These are phyloP conservation scores for Phytophthora podocarpi DNA, from an alignment of 352 stramenopile species.

Conservation along the genomic window DNA sequence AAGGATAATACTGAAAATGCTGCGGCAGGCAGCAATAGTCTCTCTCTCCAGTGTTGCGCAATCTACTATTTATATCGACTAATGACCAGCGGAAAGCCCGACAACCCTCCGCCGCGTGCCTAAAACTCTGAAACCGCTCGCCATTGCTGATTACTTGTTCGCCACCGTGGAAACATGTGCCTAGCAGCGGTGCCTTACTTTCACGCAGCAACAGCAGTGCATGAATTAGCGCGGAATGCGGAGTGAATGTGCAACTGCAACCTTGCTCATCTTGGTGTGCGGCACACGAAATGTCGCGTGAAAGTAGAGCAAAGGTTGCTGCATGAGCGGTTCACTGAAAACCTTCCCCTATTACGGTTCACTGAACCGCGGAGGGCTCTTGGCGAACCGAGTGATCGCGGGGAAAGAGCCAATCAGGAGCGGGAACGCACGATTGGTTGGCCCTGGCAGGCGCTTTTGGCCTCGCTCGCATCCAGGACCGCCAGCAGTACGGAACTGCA, in stretches of 20 bases:
- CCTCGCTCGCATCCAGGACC: constrained; percentile 2
- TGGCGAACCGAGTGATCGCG: constrained; percentile 33
- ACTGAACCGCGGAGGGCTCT: constrained; percentile 26
- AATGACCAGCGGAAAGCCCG: not conserved
- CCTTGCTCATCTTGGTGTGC: constrained; percentile 1
- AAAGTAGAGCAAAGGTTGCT: constrained; percentile 40
- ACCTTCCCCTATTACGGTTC: constrained; percentile 37
- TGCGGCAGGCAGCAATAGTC: not conserved
- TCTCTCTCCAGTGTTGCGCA: not conserved
- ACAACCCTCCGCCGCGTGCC: not conserved
- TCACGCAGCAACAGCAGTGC: too few relatives aligned
- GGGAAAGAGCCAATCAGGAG: constrained; percentile 43
- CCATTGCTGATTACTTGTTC: not conserved
- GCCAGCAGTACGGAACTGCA: constrained; percentile 87
- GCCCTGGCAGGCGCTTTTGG: constrained; percentile 60
- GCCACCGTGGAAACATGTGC: not conserved
- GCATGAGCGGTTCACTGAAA: constrained; percentile 2
- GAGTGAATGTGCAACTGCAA: constrained; percentile 22
- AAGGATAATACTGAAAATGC: constrained; percentile 9
- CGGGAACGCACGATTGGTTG: constrained; percentile 70
- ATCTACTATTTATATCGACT: constrained; percentile 28
- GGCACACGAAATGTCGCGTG: not conserved
- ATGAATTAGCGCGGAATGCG: too few relatives aligned
- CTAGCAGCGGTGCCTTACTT: too few relatives aligned
- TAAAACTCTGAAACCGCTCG: constrained; percentile 34